Evolutionary conservation across 345 rosid genomes (phyloP).

Genomic region (Dipteronia sinensis): DNA sequence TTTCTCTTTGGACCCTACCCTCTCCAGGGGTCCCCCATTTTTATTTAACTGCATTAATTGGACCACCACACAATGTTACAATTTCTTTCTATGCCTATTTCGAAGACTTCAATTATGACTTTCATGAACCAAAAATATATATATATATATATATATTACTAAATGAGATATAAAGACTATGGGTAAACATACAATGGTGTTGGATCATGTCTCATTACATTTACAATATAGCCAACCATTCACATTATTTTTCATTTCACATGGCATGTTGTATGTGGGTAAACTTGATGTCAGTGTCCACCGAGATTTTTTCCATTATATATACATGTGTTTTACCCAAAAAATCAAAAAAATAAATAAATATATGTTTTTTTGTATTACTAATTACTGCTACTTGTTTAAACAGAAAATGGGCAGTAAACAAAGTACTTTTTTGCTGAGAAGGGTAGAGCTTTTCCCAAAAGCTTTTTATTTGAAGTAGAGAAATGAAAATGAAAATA

Average conservation of each 20-base stretch:
- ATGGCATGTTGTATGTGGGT: no score
- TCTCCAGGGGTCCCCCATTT: slow-evolving; percentile 24
- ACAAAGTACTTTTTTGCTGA: not conserved
- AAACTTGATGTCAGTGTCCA: no score
- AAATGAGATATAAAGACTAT: not conserved
- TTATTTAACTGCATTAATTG: not conserved
- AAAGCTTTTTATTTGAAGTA: slow-evolving; percentile 1
- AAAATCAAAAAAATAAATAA: not conserved
- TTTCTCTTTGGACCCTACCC: slow-evolving; percentile 19
- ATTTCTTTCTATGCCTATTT: not conserved
- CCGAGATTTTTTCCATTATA: not conserved
- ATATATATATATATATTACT: not conserved
- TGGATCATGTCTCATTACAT: not conserved
- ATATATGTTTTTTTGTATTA: not conserved
- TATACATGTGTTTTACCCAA: not conserved
- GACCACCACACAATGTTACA: slow-evolving; percentile 30
- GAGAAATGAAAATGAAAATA: slow-evolving; percentile 30
- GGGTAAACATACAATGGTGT: not conserved
- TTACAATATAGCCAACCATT: no score
- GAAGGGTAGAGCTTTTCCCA: not conserved
- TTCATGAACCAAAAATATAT: not conserved
- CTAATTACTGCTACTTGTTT: not conserved
- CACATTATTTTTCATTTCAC: no score
- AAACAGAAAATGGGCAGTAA: not conserved
- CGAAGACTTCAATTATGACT: not conserved